Evolutionary conservation across 768 basidiomycete species (phyloP).

Genomic region (Hypholoma fasciculare): DNA sequence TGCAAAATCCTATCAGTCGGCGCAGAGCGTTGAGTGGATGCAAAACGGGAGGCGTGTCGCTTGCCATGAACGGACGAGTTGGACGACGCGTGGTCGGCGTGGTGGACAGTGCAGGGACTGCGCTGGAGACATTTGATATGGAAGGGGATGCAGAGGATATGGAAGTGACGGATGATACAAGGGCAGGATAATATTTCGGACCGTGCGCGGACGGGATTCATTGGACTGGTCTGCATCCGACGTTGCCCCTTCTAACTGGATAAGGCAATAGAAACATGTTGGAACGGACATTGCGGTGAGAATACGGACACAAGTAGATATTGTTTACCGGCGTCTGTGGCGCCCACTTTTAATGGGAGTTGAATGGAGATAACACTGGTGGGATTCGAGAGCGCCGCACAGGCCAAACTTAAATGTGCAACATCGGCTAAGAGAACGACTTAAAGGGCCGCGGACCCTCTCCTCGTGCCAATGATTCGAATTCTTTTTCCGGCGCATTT

Average conservation of each 20-base stretch:
- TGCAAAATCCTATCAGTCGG: conserved; percentile 53
- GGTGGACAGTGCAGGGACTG: conserved; percentile 60
- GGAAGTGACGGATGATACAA: conserved; percentile 38
- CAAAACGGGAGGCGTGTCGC: conserved; percentile 49
- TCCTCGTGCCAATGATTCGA: conserved; percentile 70
- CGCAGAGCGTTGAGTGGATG: conserved; percentile 56
- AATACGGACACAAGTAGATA: conserved; percentile 33
- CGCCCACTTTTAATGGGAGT: conserved; percentile 27
- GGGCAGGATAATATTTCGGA: conserved; percentile 25
- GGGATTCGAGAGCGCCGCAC: conserved; percentile 49
- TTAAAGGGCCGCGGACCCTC: conserved; percentile 56
- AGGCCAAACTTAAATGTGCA: conserved; percentile 52
- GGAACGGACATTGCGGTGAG: conserved; percentile 45
- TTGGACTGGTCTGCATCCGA: conserved; percentile 30
- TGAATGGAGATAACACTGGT: conserved; percentile 40
- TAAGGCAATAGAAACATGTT: conserved; percentile 32
- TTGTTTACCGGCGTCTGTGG: conserved; percentile 20
- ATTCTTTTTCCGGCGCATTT: conserved; percentile 68
- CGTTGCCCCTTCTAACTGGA: conserved; percentile 39
- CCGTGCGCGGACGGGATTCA: conserved; percentile 29
- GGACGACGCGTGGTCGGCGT: conserved; percentile 79
- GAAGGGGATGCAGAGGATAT: conserved; percentile 64
- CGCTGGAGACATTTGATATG: conserved; percentile 75
- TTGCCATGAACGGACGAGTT: conserved; percentile 74
- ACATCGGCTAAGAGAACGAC: conserved; percentile 46